These are phyloP conservation scores for Amanita molliuscula DNA, from an alignment of 768 basidiomycete species.

Conservation along the genomic window DNA sequence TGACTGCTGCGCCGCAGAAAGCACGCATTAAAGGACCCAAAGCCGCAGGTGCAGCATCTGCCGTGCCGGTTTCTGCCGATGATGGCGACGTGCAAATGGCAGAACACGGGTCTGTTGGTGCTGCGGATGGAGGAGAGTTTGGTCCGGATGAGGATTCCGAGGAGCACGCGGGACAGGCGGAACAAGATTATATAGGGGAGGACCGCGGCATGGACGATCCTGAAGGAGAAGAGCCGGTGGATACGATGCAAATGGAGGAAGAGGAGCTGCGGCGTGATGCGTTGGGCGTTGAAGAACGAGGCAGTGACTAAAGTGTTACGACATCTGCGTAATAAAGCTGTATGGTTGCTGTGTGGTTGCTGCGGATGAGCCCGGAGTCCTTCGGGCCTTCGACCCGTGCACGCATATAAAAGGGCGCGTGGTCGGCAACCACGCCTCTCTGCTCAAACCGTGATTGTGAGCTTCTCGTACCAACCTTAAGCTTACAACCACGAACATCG, in stretches of 20 bases:
- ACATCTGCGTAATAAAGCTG: no score
- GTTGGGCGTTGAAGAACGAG: conserved; percentile 22
- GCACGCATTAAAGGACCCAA: conserved; percentile 1
- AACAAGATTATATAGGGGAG: conserved; percentile 2
- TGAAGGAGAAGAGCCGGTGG: conserved; percentile 25
- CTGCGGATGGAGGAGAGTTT: conserved; percentile 20
- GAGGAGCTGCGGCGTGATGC: conserved; percentile 31
- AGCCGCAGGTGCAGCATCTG: neutral
- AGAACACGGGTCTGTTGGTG: conserved; percentile 10
- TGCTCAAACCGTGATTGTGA: conserved; percentile 3
- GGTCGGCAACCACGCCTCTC: neutral
- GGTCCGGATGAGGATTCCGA: conserved; percentile 25
- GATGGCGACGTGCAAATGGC: conserved; percentile 9
- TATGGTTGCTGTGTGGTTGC: no score
- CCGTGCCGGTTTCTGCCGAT: conserved; percentile 7
- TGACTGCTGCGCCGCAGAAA: neutral
- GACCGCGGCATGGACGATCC: conserved; percentile 23
- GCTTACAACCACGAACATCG: conserved; percentile 5
- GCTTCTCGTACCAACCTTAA: conserved; percentile 6
- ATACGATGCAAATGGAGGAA: conserved; percentile 34
- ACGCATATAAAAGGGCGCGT: neutral
- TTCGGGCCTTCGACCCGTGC: no score
- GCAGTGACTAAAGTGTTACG: neutral
- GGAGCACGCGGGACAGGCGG: conserved; percentile 8
- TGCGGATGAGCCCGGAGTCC: no score